Conservation (phyloP, 2,329 filamentous ascomycete species). For the Claviceps sp. region DNA sequence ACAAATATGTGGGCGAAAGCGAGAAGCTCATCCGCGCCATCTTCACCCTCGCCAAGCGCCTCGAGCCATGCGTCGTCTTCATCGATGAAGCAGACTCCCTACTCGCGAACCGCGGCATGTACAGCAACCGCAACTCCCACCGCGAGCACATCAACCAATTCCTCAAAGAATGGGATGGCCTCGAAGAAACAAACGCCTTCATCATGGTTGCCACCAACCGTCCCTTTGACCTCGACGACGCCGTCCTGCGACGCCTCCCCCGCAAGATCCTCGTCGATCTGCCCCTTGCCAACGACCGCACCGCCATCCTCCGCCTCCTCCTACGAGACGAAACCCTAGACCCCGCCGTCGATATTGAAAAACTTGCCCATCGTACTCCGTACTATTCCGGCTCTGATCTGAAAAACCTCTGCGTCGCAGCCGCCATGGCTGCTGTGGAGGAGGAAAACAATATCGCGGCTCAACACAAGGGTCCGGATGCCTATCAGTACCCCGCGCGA, state of each 20-base stretch:
- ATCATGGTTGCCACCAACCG: constrained; percentile 98
- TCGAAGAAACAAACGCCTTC: constrained; percentile 70
- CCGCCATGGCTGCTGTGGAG: constrained; percentile 64
- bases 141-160: constrained; percentile 95
- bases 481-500: constrained; percentile 48
- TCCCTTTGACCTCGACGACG: constrained; percentile 87
- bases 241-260: constrained; percentile 64
- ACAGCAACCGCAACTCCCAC: constrained; percentile 54
- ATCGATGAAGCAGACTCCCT: constrained; percentile 95
- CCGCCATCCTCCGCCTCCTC: constrained; percentile 57
- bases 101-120: constrained; percentile 60
- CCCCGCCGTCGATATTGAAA: constrained; percentile 42
- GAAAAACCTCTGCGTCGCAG: constrained; percentile 70
- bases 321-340: constrained; percentile 55
- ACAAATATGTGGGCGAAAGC: constrained; percentile 91
- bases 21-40: constrained; percentile 93
- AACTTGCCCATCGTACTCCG: constrained; percentile 53
- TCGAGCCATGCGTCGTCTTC: constrained; percentile 86
- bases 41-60: constrained; percentile 80
- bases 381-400: constrained; percentile 75
- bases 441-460: constrained; percentile 46
- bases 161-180: constrained; percentile 89
- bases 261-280: constrained; percentile 61
- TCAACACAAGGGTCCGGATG: constrained; percentile 24
- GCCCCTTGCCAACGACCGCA: constrained; percentile 51